Evolutionary conservation across 768 basidiomycete species (phyloP).

Genomic region (Boletus barrowsii): DNA sequence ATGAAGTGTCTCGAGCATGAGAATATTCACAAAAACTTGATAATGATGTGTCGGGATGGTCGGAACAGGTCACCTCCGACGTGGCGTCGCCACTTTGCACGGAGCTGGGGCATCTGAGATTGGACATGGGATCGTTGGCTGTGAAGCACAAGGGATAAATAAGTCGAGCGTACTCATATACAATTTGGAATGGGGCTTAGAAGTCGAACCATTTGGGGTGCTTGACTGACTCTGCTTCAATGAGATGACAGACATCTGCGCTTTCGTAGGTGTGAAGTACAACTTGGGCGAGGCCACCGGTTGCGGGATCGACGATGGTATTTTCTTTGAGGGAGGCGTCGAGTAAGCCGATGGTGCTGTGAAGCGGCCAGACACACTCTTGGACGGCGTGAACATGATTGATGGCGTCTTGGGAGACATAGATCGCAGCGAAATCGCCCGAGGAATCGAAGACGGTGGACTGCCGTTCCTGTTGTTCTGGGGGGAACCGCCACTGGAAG

Average conservation of each 20-base stretch:
- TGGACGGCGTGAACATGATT: slow-evolving; percentile 35
- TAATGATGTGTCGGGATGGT: slow-evolving; percentile 10
- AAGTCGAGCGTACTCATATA: slow-evolving; percentile 59
- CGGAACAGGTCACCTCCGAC: slow-evolving; percentile 31
- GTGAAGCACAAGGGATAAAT: slow-evolving; percentile 39
- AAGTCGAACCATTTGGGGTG: slow-evolving; percentile 58
- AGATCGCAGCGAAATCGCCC: slow-evolving; percentile 36
- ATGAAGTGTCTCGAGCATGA: slow-evolving; percentile 30
- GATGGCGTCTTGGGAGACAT: slow-evolving; percentile 29
- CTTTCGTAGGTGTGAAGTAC: slow-evolving; percentile 27
- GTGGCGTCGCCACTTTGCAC: slow-evolving; percentile 23
- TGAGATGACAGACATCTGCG: slow-evolving; percentile 37
- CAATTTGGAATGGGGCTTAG: slow-evolving; percentile 47
- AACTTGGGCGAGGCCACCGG: slow-evolving; percentile 42
- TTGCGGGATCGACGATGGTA: slow-evolving; percentile 63
- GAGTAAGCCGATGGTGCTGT: slow-evolving; percentile 22
- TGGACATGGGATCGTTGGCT: slow-evolving; percentile 28
- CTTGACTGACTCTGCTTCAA: slow-evolving; percentile 23
- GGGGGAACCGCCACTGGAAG: slow-evolving; percentile 2
- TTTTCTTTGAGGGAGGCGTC: slow-evolving; percentile 53
- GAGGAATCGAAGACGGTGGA: slow-evolving; percentile 54
- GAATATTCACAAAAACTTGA: slow-evolving; percentile 25
- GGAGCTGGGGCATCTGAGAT: slow-evolving; percentile 40
- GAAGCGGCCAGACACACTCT: slow-evolving; percentile 27
- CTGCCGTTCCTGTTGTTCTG: slow-evolving; percentile 15